Evolutionary conservation across 192 early-diverging fungal species (phyloP).

Genomic region (Chytriomyces sp.): DNA sequence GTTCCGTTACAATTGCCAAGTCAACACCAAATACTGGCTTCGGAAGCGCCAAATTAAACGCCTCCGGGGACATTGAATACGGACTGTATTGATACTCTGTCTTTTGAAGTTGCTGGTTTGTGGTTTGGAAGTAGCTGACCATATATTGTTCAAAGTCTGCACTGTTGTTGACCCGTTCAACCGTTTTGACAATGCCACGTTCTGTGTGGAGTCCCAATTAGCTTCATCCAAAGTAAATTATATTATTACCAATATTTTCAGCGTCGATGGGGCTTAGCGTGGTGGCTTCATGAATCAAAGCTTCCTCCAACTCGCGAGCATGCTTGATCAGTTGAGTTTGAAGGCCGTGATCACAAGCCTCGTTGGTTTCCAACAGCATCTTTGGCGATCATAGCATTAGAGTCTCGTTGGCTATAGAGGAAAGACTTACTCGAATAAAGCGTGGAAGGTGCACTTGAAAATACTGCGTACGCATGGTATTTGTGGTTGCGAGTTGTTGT

Average conservation of each 20-base stretch:
- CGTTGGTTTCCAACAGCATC: slow-evolving; percentile 76
- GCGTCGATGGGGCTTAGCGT: slow-evolving; percentile 62
- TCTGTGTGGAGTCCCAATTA: slow-evolving; percentile 3
- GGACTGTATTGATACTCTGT: slow-evolving; percentile 43
- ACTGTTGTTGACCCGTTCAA: slow-evolving; percentile 46
- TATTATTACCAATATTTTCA: slow-evolving; percentile 15
- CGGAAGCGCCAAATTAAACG: slow-evolving; percentile 65
- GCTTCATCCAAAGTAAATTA: background rate
- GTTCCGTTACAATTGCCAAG: slow-evolving; percentile 61
- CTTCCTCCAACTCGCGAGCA: slow-evolving; percentile 66
- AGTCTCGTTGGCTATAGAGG: too few species aligned
- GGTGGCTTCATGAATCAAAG: slow-evolving; percentile 71
- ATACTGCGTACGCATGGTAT: slow-evolving; percentile 74
- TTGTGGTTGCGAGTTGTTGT: slow-evolving; percentile 73
- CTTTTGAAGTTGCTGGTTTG: slow-evolving; percentile 39
- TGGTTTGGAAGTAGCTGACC: slow-evolving; percentile 28
- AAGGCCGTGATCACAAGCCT: slow-evolving; percentile 81
- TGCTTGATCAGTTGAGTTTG: slow-evolving; percentile 56
- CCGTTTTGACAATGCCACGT: slow-evolving; percentile 32
- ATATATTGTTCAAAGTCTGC: slow-evolving; percentile 51
- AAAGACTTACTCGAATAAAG: slow-evolving; percentile 67
- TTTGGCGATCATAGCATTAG: too few species aligned
- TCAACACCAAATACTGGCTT: slow-evolving; percentile 82
- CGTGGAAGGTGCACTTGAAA: slow-evolving; percentile 79
- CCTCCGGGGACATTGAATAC: slow-evolving; percentile 50